phyloP scores from a whole-genome alignment of 2,329 filamentous ascomycete species.

The Colletotrichum aenigma region DNA sequence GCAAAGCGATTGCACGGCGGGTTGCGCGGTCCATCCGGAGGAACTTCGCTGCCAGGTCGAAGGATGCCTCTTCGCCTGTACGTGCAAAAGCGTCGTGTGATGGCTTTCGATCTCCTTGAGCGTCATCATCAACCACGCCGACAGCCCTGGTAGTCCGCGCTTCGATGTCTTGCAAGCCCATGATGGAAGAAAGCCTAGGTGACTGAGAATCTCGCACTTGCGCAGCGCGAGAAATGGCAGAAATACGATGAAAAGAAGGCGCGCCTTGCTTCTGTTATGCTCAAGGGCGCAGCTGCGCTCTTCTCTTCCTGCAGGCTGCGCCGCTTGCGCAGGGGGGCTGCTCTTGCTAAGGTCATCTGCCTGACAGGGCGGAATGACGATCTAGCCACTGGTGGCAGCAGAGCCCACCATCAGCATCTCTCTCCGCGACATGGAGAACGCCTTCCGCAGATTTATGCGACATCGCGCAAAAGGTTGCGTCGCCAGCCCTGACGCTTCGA shows the following conservation, averaged over 20 bases:
- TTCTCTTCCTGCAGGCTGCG: constrained; percentile 5
- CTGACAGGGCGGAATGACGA: background rate
- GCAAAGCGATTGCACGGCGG: background rate
- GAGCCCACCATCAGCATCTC: background rate
- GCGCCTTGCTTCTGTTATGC: background rate
- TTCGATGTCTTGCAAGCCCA: background rate
- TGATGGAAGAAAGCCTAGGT: background rate
- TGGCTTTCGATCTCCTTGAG: background rate
- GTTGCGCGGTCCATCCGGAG: background rate
- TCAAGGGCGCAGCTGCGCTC: constrained; percentile 10
- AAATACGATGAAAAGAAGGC: background rate
- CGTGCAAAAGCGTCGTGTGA: background rate
- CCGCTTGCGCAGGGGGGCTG: background rate
- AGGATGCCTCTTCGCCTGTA: background rate
- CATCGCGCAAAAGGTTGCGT: background rate
- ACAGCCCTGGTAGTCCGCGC: background rate
- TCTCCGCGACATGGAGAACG: background rate
- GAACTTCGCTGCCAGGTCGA: background rate
- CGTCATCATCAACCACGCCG: background rate
- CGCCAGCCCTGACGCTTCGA: background rate
- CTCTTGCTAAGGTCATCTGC: background rate
- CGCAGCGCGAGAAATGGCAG: background rate
- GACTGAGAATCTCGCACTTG: background rate
- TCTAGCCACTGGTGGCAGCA: background rate
- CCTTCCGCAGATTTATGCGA: background rate